These are phyloP conservation scores for Podospora didyma DNA, from an alignment of 495 filamentous ascomycete genomes.

Conservation along the genomic window DNA sequence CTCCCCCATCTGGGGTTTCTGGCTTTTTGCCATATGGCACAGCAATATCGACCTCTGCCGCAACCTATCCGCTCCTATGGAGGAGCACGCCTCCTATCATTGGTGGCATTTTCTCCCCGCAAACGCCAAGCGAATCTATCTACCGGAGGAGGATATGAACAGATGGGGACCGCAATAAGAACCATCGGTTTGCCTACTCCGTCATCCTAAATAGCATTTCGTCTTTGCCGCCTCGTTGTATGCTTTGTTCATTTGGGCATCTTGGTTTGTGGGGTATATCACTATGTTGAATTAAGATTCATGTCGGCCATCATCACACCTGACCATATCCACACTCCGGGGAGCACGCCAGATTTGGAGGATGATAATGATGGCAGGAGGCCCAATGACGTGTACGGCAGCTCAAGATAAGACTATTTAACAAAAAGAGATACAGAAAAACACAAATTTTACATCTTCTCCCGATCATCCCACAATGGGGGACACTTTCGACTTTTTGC, in stretches of 20 bases:
- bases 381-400: too few species aligned
- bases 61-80: neutral
- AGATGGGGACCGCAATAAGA: constrained; percentile 1
- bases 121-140: constrained; percentile 3
- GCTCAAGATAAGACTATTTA: too few species aligned
- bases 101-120: constrained; percentile 1
- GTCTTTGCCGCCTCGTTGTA: neutral
- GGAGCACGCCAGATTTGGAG: too few species aligned
- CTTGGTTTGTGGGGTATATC: neutral
- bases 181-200: constrained; percentile 7
- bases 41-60: neutral
- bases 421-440: too few species aligned
- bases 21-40: neutral
- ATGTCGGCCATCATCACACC: too few species aligned
- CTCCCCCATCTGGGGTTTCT: neutral
- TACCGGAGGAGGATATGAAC: neutral
- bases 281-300: too few species aligned
- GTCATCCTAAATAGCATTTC: constrained; percentile 4
- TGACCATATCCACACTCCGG: too few species aligned
- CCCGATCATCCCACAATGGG: too few species aligned
- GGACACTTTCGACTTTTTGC: too few species aligned
- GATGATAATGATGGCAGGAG: too few species aligned
- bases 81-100: neutral
- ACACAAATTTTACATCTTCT: too few species aligned
- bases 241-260: neutral